Evolutionary conservation across 192 early-diverging fungal genomes (phyloP).

Genomic region (Entophlyctis helioformis): DNA sequence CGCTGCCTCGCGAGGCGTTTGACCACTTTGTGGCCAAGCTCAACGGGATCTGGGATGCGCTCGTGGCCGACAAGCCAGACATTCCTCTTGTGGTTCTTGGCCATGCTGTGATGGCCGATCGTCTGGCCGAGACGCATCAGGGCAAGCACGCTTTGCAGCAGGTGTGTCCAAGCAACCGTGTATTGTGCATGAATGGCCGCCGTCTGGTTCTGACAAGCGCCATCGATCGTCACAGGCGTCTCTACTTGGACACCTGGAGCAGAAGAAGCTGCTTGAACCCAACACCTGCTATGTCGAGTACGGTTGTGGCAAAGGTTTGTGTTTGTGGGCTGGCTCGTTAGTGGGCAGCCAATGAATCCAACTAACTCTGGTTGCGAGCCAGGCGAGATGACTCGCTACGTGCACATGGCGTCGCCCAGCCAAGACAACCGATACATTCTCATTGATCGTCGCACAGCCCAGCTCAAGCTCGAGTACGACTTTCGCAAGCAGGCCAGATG

Average conservation of each 20-base stretch:
- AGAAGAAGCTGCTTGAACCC: constrained; percentile 37
- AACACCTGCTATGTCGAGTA: constrained; percentile 63
- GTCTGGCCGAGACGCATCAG: constrained; percentile 1
- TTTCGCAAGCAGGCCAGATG: constrained; percentile 52
- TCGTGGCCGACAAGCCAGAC: too few relatives aligned
- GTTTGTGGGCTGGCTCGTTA: background rate
- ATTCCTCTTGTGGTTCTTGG: too few relatives aligned
- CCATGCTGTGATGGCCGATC: too few relatives aligned
- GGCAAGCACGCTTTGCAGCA: constrained; percentile 53
- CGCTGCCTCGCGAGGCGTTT: too few relatives aligned
- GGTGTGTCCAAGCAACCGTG: too few relatives aligned
- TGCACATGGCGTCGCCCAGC: constrained; percentile 28
- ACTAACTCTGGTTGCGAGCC: constrained; percentile 5
- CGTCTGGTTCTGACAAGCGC: too few relatives aligned
- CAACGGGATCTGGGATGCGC: too few relatives aligned
- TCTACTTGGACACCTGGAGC: constrained; percentile 63
- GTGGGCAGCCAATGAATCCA: constrained; percentile 2
- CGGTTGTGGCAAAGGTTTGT: constrained; percentile 53
- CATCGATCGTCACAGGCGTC: too few relatives aligned
- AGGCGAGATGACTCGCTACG: constrained; percentile 35
- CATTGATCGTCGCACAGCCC: constrained; percentile 69
- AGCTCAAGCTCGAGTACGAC: too few relatives aligned
- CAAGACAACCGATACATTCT: constrained; percentile 56
- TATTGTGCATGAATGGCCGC: too few relatives aligned
- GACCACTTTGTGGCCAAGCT: too few relatives aligned